A percentile compares a stretch with the other conserved stretches of the same genome.
These are phyloP conservation scores for Racocetra persica DNA, from an alignment of 371 early-diverging fungal genomes.

Conservation along the genomic window DNA sequence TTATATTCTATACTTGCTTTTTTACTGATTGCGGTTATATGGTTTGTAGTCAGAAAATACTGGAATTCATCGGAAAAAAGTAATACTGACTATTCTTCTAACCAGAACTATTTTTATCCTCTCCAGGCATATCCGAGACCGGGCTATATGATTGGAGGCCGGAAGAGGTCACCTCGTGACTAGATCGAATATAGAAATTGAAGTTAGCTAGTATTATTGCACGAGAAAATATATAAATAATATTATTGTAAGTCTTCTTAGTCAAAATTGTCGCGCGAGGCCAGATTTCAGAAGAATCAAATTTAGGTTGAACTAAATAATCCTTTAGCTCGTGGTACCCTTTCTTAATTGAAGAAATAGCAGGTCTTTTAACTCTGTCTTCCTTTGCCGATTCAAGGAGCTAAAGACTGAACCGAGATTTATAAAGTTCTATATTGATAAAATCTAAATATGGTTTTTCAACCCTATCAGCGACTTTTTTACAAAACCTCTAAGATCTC, in stretches of 20 bases:
- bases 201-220: background rate
- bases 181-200: no score
- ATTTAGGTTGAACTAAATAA: constrained; percentile 38
- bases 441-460: constrained; percentile 33
- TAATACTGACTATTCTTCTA: background rate
- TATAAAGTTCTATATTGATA: constrained; percentile 27
- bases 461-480: background rate
- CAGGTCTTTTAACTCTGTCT: constrained; percentile 34
- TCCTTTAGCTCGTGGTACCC: constrained; percentile 24
- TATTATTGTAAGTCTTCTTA: no score
- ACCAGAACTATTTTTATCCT: no score
- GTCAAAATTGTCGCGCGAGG: background rate
- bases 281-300: constrained; percentile 21
- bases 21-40: background rate
- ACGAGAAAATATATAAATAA: background rate
- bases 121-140: no score
- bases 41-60: background rate
- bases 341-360: constrained; percentile 28
- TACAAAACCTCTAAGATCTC: no score
- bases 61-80: background rate
- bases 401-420: constrained; percentile 25
- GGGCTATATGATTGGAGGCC: no score
- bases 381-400: constrained; percentile 24
- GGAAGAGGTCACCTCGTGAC: no score
- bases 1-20: background rate